A percentile compares a stretch with the other conserved stretches of the same genome.
phyloP scores from a whole-genome alignment of 768 basidiomycete genomes.

The Hericium alpestre region DNA sequence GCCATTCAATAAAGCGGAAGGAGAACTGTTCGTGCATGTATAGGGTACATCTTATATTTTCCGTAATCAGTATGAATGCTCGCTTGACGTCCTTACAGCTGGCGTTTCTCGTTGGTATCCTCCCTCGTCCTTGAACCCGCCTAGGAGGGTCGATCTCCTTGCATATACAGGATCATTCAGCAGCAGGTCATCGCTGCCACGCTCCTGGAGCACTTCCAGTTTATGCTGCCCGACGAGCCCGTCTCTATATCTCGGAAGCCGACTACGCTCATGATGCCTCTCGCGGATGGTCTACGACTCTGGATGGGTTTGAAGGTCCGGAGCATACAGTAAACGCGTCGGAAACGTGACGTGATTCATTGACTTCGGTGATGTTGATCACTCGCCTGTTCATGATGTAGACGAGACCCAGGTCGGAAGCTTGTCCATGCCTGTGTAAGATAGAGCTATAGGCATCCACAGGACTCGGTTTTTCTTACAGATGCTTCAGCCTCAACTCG shows the following conservation, averaged over 20 bases:
- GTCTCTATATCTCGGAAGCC: slow-evolving; percentile 18
- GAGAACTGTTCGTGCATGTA: slow-evolving; percentile 5
- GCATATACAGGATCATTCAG: slow-evolving; percentile 18
- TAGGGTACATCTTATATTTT: not conserved
- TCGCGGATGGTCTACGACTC: slow-evolving; percentile 2
- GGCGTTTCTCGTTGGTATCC: not conserved
- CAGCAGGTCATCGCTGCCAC: slow-evolving; percentile 25
- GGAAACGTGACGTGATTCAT: too few species aligned
- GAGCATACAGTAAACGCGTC: not conserved
- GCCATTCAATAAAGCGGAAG: slow-evolving; percentile 1
- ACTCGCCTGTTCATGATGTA: too few species aligned
- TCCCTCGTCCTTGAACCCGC: not conserved
- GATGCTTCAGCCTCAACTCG: too few species aligned
- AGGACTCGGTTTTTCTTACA: too few species aligned
- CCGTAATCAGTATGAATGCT: not conserved
- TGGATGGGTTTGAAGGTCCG: slow-evolving; percentile 12
- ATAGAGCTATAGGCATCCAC: too few species aligned
- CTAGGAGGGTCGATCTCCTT: not conserved
- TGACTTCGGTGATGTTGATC: too few species aligned
- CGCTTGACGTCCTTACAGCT: not conserved
- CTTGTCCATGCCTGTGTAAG: too few species aligned
- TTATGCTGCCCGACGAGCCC: slow-evolving; percentile 16
- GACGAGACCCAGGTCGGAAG: too few species aligned
- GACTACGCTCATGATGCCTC: slow-evolving; percentile 5
- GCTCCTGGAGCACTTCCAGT: slow-evolving; percentile 27